phyloP scores from a whole-genome alignment of 1,284 basidiomycete species.

The Fomitopsis pinicola region DNA sequence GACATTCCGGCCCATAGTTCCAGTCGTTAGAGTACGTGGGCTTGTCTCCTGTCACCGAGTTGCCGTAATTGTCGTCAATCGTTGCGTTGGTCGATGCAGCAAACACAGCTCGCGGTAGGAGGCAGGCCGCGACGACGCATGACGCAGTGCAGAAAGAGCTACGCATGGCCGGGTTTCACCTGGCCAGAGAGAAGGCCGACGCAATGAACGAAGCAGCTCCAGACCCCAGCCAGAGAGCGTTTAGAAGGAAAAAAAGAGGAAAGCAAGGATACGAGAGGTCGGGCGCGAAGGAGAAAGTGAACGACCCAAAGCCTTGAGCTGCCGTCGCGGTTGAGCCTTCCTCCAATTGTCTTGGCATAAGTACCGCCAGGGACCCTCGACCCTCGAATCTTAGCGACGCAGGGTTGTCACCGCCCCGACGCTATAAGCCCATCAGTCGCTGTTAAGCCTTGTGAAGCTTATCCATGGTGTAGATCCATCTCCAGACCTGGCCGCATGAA shows the following conservation, averaged over 20 bases:
- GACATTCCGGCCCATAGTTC: constrained; percentile 14
- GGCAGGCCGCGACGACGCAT: not conserved
- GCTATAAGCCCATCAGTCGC: not conserved
- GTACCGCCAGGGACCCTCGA: not conserved
- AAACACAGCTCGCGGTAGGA: not conserved
- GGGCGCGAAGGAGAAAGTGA: not conserved
- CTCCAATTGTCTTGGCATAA: not conserved
- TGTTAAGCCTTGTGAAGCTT: too few species aligned
- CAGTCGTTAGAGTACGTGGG: constrained; percentile 14
- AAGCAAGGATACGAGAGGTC: not conserved
- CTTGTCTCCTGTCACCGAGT: constrained; percentile 9
- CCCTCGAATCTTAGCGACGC: not conserved
- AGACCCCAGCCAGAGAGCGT: not conserved
- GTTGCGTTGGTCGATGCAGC: constrained; percentile 10
- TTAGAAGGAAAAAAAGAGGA: not conserved
- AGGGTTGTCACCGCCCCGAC: not conserved
- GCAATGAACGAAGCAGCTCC: not conserved
- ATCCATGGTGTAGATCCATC: too few species aligned
- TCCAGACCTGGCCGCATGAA: too few species aligned
- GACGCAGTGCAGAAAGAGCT: not conserved
- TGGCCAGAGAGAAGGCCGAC: not conserved
- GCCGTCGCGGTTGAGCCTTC: not conserved
- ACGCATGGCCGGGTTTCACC: not conserved
- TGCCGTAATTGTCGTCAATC: constrained; percentile 19
- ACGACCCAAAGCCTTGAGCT: not conserved